phyloP scores from a whole-genome alignment of 352 stramenopile species.

The Plasmopara viticola region DNA sequence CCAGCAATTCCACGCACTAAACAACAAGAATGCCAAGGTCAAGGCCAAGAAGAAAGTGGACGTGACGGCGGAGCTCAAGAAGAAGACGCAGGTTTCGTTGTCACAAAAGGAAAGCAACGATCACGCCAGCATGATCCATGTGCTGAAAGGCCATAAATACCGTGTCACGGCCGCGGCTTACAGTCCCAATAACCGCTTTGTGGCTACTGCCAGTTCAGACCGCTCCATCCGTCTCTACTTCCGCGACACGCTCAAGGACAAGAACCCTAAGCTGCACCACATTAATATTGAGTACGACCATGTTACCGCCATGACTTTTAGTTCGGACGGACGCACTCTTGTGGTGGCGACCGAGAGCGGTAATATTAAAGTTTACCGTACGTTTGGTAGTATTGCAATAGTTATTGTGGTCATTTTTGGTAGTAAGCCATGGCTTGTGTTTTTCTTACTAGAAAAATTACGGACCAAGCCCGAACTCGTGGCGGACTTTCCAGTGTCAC shows the following conservation, averaged over 20 bases:
- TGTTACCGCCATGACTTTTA: conserved; percentile 67
- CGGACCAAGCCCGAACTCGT: conserved; percentile 66
- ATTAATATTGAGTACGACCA: conserved; percentile 82
- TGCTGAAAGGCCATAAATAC: conserved; percentile 72
- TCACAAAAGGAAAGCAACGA: conserved; percentile 20
- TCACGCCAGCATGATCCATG: conserved; percentile 35
- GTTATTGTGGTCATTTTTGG: background rate
- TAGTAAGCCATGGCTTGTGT: background rate
- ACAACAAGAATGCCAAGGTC: conserved; percentile 51
- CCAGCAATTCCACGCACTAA: conserved; percentile 35
- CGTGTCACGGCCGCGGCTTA: conserved; percentile 55
- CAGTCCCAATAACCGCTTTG: conserved; percentile 71
- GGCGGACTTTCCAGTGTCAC: conserved; percentile 46
- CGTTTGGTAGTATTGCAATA: conserved; percentile 5
- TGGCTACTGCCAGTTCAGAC: conserved; percentile 68
- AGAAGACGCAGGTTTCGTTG: conserved; percentile 16
- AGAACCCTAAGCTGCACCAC: conserved; percentile 50
- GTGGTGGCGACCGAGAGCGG: conserved; percentile 63
- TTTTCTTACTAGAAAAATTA: conserved; percentile 57
- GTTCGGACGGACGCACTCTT: conserved; percentile 63
- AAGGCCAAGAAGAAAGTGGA: conserved; percentile 65
- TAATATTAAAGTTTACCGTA: conserved; percentile 70
- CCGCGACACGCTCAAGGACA: conserved; percentile 53
- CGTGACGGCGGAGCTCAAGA: conserved; percentile 67
- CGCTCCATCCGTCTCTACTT: conserved; percentile 68